A percentile compares a stretch with the other conserved stretches of the same genome.
Conservation (phyloP, 176 grass and related monocot genomes). For the Puya raimondii region DNA sequence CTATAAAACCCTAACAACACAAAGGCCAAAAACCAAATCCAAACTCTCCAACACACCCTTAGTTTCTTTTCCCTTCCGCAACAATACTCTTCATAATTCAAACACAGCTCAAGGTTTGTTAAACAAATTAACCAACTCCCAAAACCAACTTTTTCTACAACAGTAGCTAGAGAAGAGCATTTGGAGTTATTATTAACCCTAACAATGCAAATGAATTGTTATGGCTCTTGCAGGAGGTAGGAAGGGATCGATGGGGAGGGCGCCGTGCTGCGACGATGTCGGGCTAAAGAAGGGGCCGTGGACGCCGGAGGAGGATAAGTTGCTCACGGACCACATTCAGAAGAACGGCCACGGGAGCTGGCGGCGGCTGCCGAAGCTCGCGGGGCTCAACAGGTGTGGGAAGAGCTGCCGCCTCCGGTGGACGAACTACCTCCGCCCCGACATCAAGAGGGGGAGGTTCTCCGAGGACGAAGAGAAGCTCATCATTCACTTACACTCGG, state of each 20-base stretch:
- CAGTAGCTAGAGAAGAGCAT: neutral
- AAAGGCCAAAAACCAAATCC: neutral
- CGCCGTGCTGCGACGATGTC: constrained; percentile 74
- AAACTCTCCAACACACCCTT: neutral
- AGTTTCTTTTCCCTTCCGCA: neutral
- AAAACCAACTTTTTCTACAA: too few species aligned
- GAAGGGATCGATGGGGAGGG: constrained; percentile 44
- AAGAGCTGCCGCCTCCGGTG: constrained; percentile 96
- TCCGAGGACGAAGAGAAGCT: constrained; percentile 71
- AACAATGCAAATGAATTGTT: neutral
- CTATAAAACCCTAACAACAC: constrained; percentile 55
- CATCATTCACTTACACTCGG: constrained; percentile 74
- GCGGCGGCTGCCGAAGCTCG: constrained; percentile 74
- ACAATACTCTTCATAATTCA: too few species aligned
- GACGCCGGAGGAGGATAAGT: constrained; percentile 75
- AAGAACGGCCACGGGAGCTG: constrained; percentile 68
- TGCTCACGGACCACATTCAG: constrained; percentile 56
- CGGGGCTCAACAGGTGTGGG: constrained; percentile 81
- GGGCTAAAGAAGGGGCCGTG: constrained; percentile 74
- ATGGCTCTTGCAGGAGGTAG: neutral
- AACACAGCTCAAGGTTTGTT: too few species aligned
- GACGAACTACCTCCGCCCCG: constrained; percentile 91
- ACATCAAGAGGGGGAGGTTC: constrained; percentile 79
- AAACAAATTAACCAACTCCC: too few species aligned
- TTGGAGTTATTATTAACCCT: neutral